These are phyloP conservation scores for Solanum medicagineum DNA, from an alignment of 257 asterid species.

Conservation along the genomic window DNA sequence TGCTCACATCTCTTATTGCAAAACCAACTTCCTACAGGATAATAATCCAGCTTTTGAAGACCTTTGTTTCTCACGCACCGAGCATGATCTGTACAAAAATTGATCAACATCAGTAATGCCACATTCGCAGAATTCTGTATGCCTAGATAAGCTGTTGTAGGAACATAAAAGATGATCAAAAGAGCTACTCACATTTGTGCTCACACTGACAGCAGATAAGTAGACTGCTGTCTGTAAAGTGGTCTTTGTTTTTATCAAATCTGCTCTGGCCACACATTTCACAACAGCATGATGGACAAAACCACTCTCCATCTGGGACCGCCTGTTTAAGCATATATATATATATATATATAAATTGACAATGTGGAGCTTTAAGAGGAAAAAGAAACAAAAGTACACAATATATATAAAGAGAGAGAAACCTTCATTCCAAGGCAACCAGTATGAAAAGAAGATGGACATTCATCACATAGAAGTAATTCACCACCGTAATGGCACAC, in stretches of 20 bases:
- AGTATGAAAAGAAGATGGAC: conserved; percentile 66
- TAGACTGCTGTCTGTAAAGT: conserved; percentile 16
- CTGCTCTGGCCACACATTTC: conserved; percentile 33
- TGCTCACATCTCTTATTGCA: conserved; percentile 46
- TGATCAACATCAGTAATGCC: not conserved
- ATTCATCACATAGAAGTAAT: conserved; percentile 57
- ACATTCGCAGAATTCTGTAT: not conserved
- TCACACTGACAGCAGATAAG: conserved; percentile 57
- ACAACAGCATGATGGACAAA: conserved; percentile 79
- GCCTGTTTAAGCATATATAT: conserved; percentile 23
- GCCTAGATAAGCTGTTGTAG: not conserved
- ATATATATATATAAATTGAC: not conserved
- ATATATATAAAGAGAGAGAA: not conserved
- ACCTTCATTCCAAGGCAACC: conserved; percentile 72
- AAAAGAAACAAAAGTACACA: not conserved
- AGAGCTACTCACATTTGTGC: conserved; percentile 41
- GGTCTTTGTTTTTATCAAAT: conserved; percentile 10
- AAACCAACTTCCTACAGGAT: conserved; percentile 40
- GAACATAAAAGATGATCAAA: not conserved
- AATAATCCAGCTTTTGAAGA: conserved; percentile 2
- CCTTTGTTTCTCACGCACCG: conserved; percentile 35
- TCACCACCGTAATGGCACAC: conserved; percentile 74
- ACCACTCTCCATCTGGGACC: conserved; percentile 79
- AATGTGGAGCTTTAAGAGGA: not conserved
- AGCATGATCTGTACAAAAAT: conserved; percentile 42